phyloP scores from a whole-genome alignment of 2,329 filamentous ascomycete genomes.

The Cytospora piceicola region DNA sequence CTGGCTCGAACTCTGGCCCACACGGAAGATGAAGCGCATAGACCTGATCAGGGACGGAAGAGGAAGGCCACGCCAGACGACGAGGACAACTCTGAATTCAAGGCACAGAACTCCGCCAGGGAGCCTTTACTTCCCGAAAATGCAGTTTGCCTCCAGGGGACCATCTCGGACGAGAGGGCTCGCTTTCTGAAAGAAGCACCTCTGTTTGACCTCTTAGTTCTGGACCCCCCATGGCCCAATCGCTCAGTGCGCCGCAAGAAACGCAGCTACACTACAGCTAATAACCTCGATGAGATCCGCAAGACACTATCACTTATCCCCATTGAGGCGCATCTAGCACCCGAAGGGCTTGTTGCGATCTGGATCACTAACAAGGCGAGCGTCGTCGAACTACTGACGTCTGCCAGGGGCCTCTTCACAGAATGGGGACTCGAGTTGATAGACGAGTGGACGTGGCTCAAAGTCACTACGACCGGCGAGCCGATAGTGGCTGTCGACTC shows the following conservation, averaged over 20 bases:
- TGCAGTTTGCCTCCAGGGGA: conserved; percentile 53
- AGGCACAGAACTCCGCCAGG: conserved; percentile 24
- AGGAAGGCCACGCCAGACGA: conserved; percentile 12
- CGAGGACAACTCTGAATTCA: conserved; percentile 18
- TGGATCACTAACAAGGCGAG: conserved; percentile 78
- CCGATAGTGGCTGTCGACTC: conserved; percentile 65
- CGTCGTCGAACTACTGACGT: conserved; percentile 58
- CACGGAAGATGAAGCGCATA: not conserved
- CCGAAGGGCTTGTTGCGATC: conserved; percentile 65
- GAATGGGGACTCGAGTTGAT: conserved; percentile 67
- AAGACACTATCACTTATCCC: conserved; percentile 58
- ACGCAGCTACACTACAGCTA: conserved; percentile 52
- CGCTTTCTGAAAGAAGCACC: conserved; percentile 50
- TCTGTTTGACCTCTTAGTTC: conserved; percentile 67
- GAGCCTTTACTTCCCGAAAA: conserved; percentile 45
- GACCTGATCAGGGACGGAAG: conserved; percentile 23
- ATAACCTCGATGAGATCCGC: conserved; percentile 51
- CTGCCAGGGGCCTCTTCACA: conserved; percentile 58
- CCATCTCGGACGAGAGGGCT: conserved; percentile 46
- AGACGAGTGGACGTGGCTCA: conserved; percentile 80
- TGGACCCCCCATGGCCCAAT: conserved; percentile 85
- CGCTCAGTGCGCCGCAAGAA: conserved; percentile 68
- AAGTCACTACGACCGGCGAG: conserved; percentile 67
- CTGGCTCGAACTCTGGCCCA: conserved; percentile 45
- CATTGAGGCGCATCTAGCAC: conserved; percentile 57